Base-by-base conservation (phyloP, 2,329 filamentous ascomycete genomes). In the Aspergillus candidus region DNA sequence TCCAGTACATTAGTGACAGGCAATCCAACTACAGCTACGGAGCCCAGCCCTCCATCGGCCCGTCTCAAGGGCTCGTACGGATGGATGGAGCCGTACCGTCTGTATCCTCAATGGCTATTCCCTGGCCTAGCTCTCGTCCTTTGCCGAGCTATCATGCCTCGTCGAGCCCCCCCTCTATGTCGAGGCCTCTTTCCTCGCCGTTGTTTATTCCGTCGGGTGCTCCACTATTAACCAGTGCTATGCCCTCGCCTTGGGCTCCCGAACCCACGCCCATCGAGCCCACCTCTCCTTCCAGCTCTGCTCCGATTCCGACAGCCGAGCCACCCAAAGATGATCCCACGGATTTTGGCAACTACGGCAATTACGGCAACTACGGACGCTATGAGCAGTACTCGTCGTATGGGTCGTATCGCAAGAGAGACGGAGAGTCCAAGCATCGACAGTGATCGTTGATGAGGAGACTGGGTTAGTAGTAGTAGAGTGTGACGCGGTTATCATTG, bases 341-440 rank as follows among this genome's bases (percentile, higher is more conserved):
- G 22, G 37, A 40, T 11, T 49, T 46, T 40, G 44, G 41, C 1
- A 45, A 27, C 7, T 55, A 53, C n/a, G 46, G 35, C 8, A 45
- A 47, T 32, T 56, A 56, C 38, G 55, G 46, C 7, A 35, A 50
- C 15, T 55, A 55, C 34, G 52, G 47, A 15, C 27, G 10, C 18
- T 45, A 45, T 13, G 38, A 27, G 15, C 27, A 38, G 12, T 48
- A 48, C 22, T 29, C 42, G 3, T 30, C 37, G 12, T 45, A 45
- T 32, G 14, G 29, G 22, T 27, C 22, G 22, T 27, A 27, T 10
- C 33, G 31, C 27, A 43, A 39, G 36, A 15, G 43, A 7, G 43
- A 46, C 15, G 43, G 14, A 3, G 34, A 46, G 13, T 32, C 41
- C 38, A 27, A 3, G 2, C 7, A 4, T 27, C 22, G 22, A 27